Evolutionary conservation across 2,329 filamentous ascomycete genomes (phyloP).

Genomic region (Hirsutella rhossiliensis): DNA sequence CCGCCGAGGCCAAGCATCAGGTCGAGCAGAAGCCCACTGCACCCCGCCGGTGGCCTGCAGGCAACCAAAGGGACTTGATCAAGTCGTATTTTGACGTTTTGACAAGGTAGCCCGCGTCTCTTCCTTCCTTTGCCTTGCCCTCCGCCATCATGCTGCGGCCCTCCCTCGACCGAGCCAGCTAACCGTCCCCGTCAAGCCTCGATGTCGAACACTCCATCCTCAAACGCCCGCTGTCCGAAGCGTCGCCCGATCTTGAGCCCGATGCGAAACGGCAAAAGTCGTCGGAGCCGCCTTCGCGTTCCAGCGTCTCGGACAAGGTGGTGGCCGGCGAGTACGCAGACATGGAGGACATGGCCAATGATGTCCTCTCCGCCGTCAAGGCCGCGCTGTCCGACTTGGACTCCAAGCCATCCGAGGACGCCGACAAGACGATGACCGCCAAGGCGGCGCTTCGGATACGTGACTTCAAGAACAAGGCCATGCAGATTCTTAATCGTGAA

Average conservation of each 20-base stretch:
- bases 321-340: conserved; percentile 39
- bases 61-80: conserved; percentile 23
- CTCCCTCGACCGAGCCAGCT: background rate
- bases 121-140: background rate
- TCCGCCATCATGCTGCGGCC: background rate
- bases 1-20: conserved; percentile 11
- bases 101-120: conserved; percentile 18
- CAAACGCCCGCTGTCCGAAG: conserved; percentile 36
- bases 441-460: conserved; percentile 31
- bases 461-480: conserved; percentile 49
- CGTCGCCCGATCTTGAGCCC: conserved; percentile 34
- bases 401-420: conserved; percentile 14
- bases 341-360: conserved; percentile 53
- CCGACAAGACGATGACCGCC: conserved; percentile 16
- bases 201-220: conserved; percentile 44
- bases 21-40: conserved; percentile 12
- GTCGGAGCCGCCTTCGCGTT: conserved; percentile 25
- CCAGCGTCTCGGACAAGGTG: conserved; percentile 42
- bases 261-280: conserved; percentile 50
- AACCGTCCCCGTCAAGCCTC: conserved; percentile 28
- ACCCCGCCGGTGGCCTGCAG: conserved; percentile 12
- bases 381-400: conserved; percentile 36
- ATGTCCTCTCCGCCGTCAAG: conserved; percentile 37
- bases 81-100: conserved; percentile 25
- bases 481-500: conserved; percentile 51